Evolutionary conservation across 331 rosid species (phyloP), one percentile per base, ranked within the genome.

Genomic region (Telfairia occidentalis): DNA sequence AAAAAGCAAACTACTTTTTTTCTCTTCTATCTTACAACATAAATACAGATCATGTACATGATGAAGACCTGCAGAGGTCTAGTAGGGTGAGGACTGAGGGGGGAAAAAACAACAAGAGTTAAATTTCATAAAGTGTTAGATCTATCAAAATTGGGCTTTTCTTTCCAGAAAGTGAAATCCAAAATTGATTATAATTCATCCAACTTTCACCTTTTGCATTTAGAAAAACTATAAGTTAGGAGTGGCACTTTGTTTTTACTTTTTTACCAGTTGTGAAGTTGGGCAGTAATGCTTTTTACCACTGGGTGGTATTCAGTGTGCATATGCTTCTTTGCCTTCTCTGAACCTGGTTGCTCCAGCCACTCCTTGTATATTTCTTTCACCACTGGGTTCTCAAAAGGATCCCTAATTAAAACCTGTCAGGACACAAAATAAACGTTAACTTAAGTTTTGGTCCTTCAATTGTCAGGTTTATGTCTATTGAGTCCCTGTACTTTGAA

Each of bases 181-280:
- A 24, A 55, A 55, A 59, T 38, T 28, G 2, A 8, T 61, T 8
- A 43, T 29, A 3, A 43, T n/a, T 24, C 58, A 28, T 26, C 16
- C 28, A 16, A 18, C 2, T 70, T 70, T 45, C 34, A 50, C 16
- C 23, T 72, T 53, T 30, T 53, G 43, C 0, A 1, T 24, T 29
- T 5, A 8, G 29, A 49, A 18, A 19, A 5, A 16, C 10, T 5
- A 46, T 6, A 2, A 65, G 76, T 53, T 18, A 19, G 16, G 21
- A 53, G 34, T 32, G 11, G 45, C 32, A 63, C 23, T 75, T 80
- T 16, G 32, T 75, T 73, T 86, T n/a, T n/a, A n/a, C n/a, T n/a
- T n/a, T n/a, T n/a, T n/a, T 85, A 95, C 98, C 98, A 95, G 83
- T 88, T 85, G 74, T 89, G 87, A 83, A 95, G 86, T 85, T 91